phyloP scores from a whole-genome alignment of 306 rosid species.

The Ceratonia siliqua region DNA sequence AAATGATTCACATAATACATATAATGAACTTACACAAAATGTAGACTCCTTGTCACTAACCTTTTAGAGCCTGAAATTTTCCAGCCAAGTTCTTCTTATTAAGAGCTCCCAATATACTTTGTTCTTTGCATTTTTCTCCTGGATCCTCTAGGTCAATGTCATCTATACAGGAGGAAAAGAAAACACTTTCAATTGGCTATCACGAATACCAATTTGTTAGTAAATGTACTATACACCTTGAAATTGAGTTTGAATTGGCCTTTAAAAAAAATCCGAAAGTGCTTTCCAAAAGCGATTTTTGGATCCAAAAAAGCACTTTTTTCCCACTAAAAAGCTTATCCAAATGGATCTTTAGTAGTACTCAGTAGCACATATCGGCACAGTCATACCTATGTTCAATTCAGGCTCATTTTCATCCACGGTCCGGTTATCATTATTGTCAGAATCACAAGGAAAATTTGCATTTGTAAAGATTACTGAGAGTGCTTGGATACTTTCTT shows the following conservation, averaged over 20 bases:
- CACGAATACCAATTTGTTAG: conserved; percentile 4
- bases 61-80: conserved; percentile 73
- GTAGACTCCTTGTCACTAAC: conserved; percentile 39
- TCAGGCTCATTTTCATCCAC: conserved; percentile 47
- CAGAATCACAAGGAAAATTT: conserved; percentile 54
- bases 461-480: conserved; percentile 54
- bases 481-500: conserved; percentile 63
- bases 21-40: background rate
- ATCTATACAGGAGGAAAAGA: conserved; percentile 46
- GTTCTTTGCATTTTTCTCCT: conserved; percentile 67
- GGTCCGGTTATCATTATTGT: conserved; percentile 42
- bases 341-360: background rate
- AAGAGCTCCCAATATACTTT: conserved; percentile 61
- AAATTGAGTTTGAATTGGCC: background rate
- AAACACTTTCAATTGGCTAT: conserved; percentile 2
- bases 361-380: conserved; percentile 15
- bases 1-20: conserved; percentile 7
- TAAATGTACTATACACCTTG: background rate
- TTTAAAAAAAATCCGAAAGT: background rate
- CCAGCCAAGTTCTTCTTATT: conserved; percentile 74
- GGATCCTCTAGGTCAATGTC: conserved; percentile 69
- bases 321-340: background rate
- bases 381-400: conserved; percentile 62
- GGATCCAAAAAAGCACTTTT: background rate
- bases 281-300: background rate